A percentile compares a stretch with the other conserved stretches of the same genome.
phyloP scores from a whole-genome alignment of 1,284 basidiomycete species.

The Chiua sp. region DNA sequence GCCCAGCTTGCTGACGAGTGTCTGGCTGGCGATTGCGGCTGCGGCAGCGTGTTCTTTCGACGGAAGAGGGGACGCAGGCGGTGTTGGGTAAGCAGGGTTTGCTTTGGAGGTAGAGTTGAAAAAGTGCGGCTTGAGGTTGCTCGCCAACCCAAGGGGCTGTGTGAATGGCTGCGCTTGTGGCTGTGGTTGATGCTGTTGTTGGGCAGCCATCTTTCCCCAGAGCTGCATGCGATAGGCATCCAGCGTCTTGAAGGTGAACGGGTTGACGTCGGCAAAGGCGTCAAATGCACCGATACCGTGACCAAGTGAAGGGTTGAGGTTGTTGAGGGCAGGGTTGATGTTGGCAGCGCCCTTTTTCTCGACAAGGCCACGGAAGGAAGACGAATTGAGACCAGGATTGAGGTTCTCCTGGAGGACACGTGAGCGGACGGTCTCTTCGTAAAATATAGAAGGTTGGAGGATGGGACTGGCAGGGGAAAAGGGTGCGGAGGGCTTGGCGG shows the following conservation, averaged over 20 bases:
- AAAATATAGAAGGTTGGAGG: slow-evolving; percentile 37
- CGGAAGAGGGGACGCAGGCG: slow-evolving; percentile 32
- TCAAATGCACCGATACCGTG: slow-evolving; percentile 56
- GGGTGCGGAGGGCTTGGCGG: slow-evolving; percentile 24
- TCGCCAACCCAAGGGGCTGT: slow-evolving; percentile 53
- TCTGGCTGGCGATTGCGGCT: slow-evolving; percentile 73
- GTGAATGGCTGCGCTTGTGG: slow-evolving; percentile 11
- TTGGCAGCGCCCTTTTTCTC: slow-evolving; percentile 37
- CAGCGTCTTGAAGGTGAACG: slow-evolving; percentile 82
- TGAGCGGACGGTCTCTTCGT: slow-evolving; percentile 32
- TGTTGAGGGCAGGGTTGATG: slow-evolving; percentile 31
- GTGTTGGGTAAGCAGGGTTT: slow-evolving; percentile 27
- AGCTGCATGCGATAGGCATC: slow-evolving; percentile 89
- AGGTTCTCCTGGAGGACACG: slow-evolving; percentile 72
- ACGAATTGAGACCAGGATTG: slow-evolving; percentile 60
- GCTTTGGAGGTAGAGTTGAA: slow-evolving; percentile 40
- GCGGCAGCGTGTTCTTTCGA: slow-evolving; percentile 49
- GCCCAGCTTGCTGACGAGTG: slow-evolving; percentile 67
- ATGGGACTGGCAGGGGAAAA: slow-evolving; percentile 28
- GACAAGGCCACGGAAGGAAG: slow-evolving; percentile 24
- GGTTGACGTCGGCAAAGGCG: slow-evolving; percentile 75
- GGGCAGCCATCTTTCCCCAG: slow-evolving; percentile 81
- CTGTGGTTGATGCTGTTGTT: slow-evolving; percentile 44
- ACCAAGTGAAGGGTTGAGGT: slow-evolving; percentile 23
- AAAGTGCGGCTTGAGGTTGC: slow-evolving; percentile 60